Conservation (phyloP, 345 rosid genomes). For the Salix koriyanagi region DNA sequence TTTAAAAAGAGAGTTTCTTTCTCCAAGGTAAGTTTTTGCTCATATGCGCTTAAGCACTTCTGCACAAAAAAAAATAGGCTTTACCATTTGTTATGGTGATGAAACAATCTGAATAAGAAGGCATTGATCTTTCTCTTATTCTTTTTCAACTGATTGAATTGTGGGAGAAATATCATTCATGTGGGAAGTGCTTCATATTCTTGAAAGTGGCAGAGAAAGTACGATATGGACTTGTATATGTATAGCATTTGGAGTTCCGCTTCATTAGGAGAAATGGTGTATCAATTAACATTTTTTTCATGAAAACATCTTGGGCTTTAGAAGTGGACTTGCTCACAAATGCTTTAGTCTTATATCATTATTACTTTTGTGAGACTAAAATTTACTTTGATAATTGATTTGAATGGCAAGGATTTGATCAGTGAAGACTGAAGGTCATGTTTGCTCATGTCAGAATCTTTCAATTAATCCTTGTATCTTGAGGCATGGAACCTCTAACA, state of each 20-base stretch:
- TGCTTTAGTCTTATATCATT: background rate
- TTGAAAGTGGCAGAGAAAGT: background rate
- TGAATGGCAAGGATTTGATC: background rate
- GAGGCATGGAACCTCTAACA: background rate
- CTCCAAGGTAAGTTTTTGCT: conserved; percentile 50
- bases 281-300: background rate
- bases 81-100: background rate
- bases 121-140: background rate
- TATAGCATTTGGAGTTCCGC: background rate
- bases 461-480: background rate
- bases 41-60: background rate
- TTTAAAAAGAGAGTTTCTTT: conserved; percentile 64
- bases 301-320: background rate
- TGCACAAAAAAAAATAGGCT: background rate
- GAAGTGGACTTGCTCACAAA: background rate
- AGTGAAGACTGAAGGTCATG: background rate
- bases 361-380: background rate
- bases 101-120: background rate
- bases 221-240: background rate
- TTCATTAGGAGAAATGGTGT: background rate
- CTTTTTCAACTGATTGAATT: background rate
- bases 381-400: background rate
- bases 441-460: background rate
- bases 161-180: background rate
- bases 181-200: background rate